Base-by-base conservation (phyloP, 2,329 filamentous ascomycete genomes). In the Aspergillus costaricaensis region DNA sequence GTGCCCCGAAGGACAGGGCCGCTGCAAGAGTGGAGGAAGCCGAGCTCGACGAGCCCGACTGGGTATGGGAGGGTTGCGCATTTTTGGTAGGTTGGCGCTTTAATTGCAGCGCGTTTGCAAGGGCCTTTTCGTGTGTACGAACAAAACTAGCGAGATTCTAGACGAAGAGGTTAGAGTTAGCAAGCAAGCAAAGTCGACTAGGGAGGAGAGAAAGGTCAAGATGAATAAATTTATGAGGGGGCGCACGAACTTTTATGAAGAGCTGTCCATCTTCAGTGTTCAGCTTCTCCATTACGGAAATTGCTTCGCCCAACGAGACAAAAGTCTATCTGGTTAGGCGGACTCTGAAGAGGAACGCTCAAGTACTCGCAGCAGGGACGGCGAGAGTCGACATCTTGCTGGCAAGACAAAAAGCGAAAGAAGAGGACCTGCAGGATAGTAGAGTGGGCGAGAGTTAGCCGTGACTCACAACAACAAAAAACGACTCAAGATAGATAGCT, bases 71-170 rank as follows among this genome's bases (percentile, higher is more conserved):
- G 62, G 89, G 88, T 58, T 86, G 79, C 67, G 85, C 86, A 86
- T 93, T 87, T 70, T 88, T 89, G 64, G 86, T 81, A 43, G 83
- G 80, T 64, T 86, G 85, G 71, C 91, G 87, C 76, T 89, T 89
- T 69, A 96, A 84, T 77, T 97, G 94, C 64, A 97, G 83, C 70
- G 94, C 94, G 81, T 98, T 98, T 74, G 95, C 95, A 65, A 99
- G 86, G 39, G 93, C 94, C 80, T 96, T 96, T 80, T 99, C 95
- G 82, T 99, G 92, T 58, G 92, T 96, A 65, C 93, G 92, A 79
- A 99, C 92, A 79, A 96, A 98, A 80, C 89, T 89, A 74, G 94
- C 93, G 76, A 99, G 85, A 84, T 96, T 95, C 94, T 97, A 76
- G 43, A 19, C 62, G 36, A 50, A 27, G 10, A 59, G 49, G 58